Evolutionary conservation across 345 rosid genomes (phyloP).

Genomic region (Raphanus sativus): DNA sequence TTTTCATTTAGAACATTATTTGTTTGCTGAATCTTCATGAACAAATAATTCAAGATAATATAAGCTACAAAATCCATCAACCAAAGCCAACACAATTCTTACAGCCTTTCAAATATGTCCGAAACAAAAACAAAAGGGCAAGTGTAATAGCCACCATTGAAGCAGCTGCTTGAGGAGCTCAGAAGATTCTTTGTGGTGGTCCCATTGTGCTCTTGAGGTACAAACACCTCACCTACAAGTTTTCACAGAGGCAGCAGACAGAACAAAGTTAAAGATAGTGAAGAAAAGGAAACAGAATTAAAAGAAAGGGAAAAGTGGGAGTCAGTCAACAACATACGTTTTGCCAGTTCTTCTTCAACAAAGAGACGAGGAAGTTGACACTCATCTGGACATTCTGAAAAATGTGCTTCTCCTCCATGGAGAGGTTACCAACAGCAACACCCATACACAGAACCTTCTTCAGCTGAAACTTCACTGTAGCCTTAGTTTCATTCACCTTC

Average conservation of each 20-base stretch:
- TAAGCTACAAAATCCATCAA: constrained; percentile 2
- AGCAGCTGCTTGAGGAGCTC: constrained; percentile 9
- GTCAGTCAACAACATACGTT: constrained; percentile 39
- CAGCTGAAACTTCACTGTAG: constrained; percentile 59
- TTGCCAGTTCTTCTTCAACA: constrained; percentile 71
- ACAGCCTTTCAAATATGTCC: background rate
- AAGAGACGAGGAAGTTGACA: constrained; percentile 60
- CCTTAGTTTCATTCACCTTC: constrained; percentile 63
- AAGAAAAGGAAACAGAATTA: background rate
- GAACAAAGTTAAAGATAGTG: background rate
- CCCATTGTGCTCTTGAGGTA: constrained; percentile 61
- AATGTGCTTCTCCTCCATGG: constrained; percentile 68
- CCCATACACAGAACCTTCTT: constrained; percentile 72
- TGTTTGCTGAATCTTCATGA: background rate
- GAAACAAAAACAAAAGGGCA: background rate
- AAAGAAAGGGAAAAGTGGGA: background rate
- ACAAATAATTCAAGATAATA: background rate
- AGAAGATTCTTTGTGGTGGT: constrained; percentile 49
- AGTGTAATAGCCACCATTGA: constrained; percentile 3
- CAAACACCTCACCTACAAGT: constrained; percentile 49
- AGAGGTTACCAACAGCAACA: constrained; percentile 58
- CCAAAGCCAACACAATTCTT: background rate
- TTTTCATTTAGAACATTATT: background rate
- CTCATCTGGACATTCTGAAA: constrained; percentile 69
- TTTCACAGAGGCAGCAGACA: background rate